Evolutionary conservation across 371 early-diverging fungal species (phyloP), one percentile per base, ranked within the genome.

Genomic region (Edhazardia aedis): DNA sequence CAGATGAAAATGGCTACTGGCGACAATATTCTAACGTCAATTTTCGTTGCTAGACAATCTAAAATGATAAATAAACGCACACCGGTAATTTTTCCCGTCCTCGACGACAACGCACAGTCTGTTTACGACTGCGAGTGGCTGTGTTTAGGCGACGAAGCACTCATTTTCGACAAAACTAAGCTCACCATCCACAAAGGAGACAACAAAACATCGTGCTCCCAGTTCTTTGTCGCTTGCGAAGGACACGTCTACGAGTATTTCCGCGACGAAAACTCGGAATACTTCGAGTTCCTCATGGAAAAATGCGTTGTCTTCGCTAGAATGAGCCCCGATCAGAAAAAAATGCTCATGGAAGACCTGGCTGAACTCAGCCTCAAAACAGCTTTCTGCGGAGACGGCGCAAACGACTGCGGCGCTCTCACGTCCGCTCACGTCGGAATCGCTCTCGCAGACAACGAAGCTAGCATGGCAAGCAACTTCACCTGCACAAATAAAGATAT

Each of bases 331-430:
- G 91, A 87, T 56, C 88, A 91, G 67, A 99, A 99, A 49, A 63
- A 64, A 29, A 36, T 26, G 4, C 59, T 69, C 0, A 63, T 69
- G 9, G 61, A 67, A 50, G 53, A 63, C 55, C 44, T 61, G 4
- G 47, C 44, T 18, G 55, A 56, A 7, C 58, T 28, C 22, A 27
- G 19, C n/a, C 53, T 58, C 16, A 30, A 46, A 4, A 59, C 56
- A 7, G 53, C 57, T 30, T 73, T 65, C 47, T 65, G 64, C 71
- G 99, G 99, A n/a, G 99, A 99, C 74, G 99, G 99, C 4, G 93
- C 95, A 27, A 99, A 99, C 63, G 99, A 99, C 70, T 88, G 89
- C 74, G 91, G 89, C 19, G 99, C 99, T 1, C 75, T 99, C 12
- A 84, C 84, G 51, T 84, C 84, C 23, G 93, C 94, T 6, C 91